Percentiles rank a stretch among this genome's conserved stretches.
Conservation (phyloP, 768 basidiomycete species). For the Naganishia kalamii region DNA sequence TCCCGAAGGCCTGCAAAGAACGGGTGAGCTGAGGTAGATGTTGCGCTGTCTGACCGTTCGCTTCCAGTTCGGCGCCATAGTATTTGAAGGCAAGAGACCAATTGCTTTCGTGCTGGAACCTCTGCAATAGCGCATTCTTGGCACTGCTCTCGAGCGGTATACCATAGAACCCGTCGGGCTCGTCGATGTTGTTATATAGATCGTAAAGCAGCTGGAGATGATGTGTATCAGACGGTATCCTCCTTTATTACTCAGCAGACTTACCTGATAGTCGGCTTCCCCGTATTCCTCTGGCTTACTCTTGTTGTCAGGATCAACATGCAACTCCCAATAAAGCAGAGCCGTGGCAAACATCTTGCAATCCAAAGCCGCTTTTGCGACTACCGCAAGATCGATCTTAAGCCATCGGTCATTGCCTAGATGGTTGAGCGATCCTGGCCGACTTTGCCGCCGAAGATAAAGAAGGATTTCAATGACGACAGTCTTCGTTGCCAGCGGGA, state of each 20-base stretch:
- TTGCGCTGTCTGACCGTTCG: constrained; percentile 49
- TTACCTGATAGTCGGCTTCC: neutral
- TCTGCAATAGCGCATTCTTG: constrained; percentile 69
- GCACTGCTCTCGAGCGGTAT: constrained; percentile 67
- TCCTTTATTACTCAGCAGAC: neutral
- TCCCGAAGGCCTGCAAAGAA: constrained; percentile 82
- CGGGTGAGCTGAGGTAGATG: constrained; percentile 57
- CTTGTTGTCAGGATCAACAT: constrained; percentile 49
- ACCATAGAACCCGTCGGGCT: constrained; percentile 97
- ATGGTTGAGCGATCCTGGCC: constrained; percentile 42
- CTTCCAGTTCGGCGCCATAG: constrained; percentile 77
- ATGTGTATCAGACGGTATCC: too few relatives aligned
- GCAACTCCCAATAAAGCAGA: constrained; percentile 79
- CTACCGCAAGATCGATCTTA: constrained; percentile 62
- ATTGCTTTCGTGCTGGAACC: constrained; percentile 85
- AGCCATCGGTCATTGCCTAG: constrained; percentile 59
- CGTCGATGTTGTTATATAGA: constrained; percentile 90
- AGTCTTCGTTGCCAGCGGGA: neutral
- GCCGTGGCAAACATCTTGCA: constrained; percentile 86
- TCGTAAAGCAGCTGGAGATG: constrained; percentile 63
- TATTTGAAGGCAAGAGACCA: constrained; percentile 87
- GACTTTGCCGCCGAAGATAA: constrained; percentile 67
- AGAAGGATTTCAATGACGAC: constrained; percentile 66
- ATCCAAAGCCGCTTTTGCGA: constrained; percentile 65
- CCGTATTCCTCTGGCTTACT: neutral